phyloP scores from a whole-genome alignment of 2,329 filamentous ascomycete genomes.

The Pyricularia sp. region DNA sequence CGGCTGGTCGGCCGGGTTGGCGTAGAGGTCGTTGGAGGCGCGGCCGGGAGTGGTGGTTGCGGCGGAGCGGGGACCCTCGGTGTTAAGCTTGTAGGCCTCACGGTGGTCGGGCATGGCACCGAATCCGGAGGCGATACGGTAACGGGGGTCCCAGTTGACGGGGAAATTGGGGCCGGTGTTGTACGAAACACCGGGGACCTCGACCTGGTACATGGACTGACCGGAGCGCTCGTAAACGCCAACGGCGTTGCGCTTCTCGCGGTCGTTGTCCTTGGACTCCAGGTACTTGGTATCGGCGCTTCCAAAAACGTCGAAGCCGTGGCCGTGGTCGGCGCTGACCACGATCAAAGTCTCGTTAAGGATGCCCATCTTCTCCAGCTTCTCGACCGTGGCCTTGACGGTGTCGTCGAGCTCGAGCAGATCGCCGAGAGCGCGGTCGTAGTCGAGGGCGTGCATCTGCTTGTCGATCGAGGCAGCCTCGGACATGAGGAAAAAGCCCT shows the following conservation, averaged over 20 bases:
- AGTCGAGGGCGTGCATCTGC: conserved; percentile 78
- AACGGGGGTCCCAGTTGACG: conserved; percentile 72
- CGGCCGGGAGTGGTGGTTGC: conserved; percentile 23
- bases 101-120: conserved; percentile 60
- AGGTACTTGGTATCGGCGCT: conserved; percentile 66
- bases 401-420: conserved; percentile 79
- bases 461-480: conserved; percentile 81
- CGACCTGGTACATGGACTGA: conserved; percentile 58
- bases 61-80: conserved; percentile 37
- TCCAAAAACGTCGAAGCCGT: conserved; percentile 71
- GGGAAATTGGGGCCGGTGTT: conserved; percentile 66
- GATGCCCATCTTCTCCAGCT: conserved; percentile 51
- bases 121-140: conserved; percentile 63
- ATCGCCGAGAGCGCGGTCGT: conserved; percentile 73
- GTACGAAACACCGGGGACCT: conserved; percentile 49
- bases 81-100: conserved; percentile 62
- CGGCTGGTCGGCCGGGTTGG: conserved; percentile 51
- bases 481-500: conserved; percentile 79
- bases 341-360: conserved; percentile 67
- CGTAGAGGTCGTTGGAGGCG: conserved; percentile 44
- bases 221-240: conserved; percentile 64
- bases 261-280: conserved; percentile 47
- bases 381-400: conserved; percentile 57
- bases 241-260: conserved; percentile 62
- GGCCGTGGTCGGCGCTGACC: conserved; percentile 78